Base-by-base conservation (phyloP, 2,329 filamentous ascomycete genomes). In the Tolypocladium ophioglossoides region DNA sequence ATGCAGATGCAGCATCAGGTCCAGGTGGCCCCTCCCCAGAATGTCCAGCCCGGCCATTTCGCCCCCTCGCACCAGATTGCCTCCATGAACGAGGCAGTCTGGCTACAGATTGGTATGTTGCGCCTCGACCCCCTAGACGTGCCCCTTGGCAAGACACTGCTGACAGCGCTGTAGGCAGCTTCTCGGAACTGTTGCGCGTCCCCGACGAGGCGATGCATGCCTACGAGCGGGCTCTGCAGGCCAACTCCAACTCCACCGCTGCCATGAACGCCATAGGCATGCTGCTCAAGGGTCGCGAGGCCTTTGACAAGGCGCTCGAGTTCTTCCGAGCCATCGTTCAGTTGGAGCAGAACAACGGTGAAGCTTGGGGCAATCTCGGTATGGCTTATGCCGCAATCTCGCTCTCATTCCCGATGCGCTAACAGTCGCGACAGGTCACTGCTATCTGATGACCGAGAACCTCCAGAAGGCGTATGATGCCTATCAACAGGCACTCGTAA, bases 401-500 rank as follows among this genome's bases (percentile, higher is more conserved):
- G 16, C 32, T 14, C 6, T 40, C 35, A 22, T n/a, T 51, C 44
- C 57, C 38, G 52, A 51, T 34, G 52, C 53, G 50, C 57, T 64
- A 53, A 63, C 60, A 27, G 30, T 53, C 49, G 51, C 34, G 47
- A 16, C 62, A 92, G 90, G 94, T n/a, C 94, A 97, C 70, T 97
- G 94, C 73, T 95, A 92, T 68, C 78, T 99, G 30, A 99, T 99
- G 94, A 95, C 96, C 82, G 94, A 99, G 66, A 92, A 96, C 65
- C 74, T 97, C 37, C 94, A 97, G 72, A 91, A 97, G 67, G 94
- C 94, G 1, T 99, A 99, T 66, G 89, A 89, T 35, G 91, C 94
- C 1, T 99, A 99, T 68, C 94, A 99, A 69, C 90, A 95, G 68
- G 94, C 94, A 7, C 75, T 97, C 8, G 92, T 96, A 58, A 92